phyloP scores from a whole-genome alignment of 176 grass and related monocot species.

The Urochloa ruziziensis region DNA sequence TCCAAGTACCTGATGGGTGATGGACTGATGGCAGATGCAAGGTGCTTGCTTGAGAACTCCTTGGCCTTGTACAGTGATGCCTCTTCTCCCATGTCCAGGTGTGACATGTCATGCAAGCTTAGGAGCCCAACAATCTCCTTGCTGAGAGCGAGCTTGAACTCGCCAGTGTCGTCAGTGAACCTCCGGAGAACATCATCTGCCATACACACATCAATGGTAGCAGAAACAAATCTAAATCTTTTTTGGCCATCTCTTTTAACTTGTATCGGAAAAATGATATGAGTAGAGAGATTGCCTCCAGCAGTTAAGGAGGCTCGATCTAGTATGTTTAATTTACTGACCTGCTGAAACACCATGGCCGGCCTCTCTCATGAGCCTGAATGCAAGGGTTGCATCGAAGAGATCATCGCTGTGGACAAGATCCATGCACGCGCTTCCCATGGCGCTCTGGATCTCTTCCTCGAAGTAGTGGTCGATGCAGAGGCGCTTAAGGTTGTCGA shows the following conservation, averaged over 20 bases:
- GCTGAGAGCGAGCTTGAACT: conserved; percentile 30
- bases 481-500: conserved; percentile 46
- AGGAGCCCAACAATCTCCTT: conserved; percentile 47
- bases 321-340: too few species aligned
- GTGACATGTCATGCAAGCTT: conserved; percentile 56
- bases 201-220: too few species aligned
- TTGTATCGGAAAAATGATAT: too few species aligned
- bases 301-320: too few species aligned
- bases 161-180: conserved; percentile 21
- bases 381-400: conserved; percentile 16
- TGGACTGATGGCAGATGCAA: conserved; percentile 24
- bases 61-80: conserved; percentile 44
- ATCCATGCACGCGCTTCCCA: not conserved
- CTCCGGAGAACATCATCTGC: conserved; percentile 32
- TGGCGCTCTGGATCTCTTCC: conserved; percentile 12
- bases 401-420: conserved; percentile 19
- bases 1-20: conserved; percentile 4
- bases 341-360: conserved; percentile 39
- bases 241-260: too few species aligned
- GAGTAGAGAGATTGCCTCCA: too few species aligned
- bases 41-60: conserved; percentile 50
- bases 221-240: too few species aligned
- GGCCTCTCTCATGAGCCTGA: conserved; percentile 44
- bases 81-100: conserved; percentile 54
- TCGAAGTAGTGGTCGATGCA: conserved; percentile 50